These are phyloP conservation scores for Blastobotrys proliferans DNA, from an alignment of 1,139 yeast species.

Conservation along the genomic window DNA sequence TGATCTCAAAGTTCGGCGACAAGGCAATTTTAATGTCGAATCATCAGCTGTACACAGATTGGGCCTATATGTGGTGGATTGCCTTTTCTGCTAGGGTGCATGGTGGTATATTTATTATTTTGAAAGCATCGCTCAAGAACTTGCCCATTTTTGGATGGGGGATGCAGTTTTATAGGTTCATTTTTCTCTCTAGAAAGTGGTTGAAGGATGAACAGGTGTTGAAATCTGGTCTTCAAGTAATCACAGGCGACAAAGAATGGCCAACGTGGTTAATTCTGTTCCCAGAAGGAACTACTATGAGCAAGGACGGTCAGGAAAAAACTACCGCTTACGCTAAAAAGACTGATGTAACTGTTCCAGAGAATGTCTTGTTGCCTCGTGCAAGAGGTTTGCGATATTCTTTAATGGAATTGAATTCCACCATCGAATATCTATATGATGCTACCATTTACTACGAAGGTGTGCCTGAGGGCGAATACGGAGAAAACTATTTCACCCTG, in stretches of 20 bases:
- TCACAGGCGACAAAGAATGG: conserved; percentile 40
- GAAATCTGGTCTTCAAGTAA: conserved; percentile 49
- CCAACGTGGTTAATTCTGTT: conserved; percentile 60
- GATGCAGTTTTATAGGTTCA: conserved; percentile 73
- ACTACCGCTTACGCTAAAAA: conserved; percentile 57
- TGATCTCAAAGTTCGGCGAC: conserved; percentile 32
- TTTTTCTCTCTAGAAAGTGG: conserved; percentile 86
- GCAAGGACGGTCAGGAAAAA: conserved; percentile 56
- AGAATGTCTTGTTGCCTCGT: conserved; percentile 74
- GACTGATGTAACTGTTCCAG: conserved; percentile 42
- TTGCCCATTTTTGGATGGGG: conserved; percentile 85
- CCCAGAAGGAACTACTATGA: conserved; percentile 94
- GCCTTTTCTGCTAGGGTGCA: conserved; percentile 63
- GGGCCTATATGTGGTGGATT: conserved; percentile 91
- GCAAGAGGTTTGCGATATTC: conserved; percentile 72
- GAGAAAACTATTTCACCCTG: conserved; percentile 73
- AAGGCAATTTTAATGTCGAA: conserved; percentile 68
- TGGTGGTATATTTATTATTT: conserved; percentile 64
- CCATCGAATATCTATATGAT: conserved; percentile 72
- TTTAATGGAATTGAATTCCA: conserved; percentile 52
- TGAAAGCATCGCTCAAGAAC: conserved; percentile 70
- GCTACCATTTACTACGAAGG: conserved; percentile 80
- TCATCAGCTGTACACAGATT: conserved; percentile 92
- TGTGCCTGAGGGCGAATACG: conserved; percentile 55
- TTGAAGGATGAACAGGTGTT: conserved; percentile 60